These are phyloP conservation scores for Pseudogymnoascus verrucosus DNA, from an alignment of 2,329 filamentous ascomycete species.

Conservation along the genomic window DNA sequence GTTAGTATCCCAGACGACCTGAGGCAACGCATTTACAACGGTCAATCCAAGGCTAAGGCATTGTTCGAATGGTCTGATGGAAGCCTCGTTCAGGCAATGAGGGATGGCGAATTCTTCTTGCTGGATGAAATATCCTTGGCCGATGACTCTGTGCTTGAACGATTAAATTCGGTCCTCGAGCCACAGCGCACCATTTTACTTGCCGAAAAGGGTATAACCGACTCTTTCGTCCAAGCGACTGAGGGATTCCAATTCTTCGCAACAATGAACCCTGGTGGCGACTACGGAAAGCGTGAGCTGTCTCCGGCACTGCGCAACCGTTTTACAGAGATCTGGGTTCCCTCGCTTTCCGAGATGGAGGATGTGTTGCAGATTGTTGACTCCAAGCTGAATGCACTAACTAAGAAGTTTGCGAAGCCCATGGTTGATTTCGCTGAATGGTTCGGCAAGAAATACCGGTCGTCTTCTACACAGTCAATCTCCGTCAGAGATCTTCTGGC, in stretches of 20 bases:
- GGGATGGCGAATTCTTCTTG: constrained; percentile 78
- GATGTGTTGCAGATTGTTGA: constrained; percentile 83
- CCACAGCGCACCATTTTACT: constrained; percentile 77
- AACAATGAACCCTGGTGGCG: constrained; percentile 98
- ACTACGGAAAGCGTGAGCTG: constrained; percentile 96
- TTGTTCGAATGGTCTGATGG: constrained; percentile 97
- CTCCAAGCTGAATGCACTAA: constrained; percentile 57
- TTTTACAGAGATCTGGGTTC: constrained; percentile 98
- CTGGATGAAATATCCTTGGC: constrained; percentile 97
- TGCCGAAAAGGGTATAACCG: constrained; percentile 83
- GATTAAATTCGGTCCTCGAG: constrained; percentile 93
- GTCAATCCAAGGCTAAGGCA: constrained; percentile 62
- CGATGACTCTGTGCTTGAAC: constrained; percentile 92
- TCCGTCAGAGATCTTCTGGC: constrained; percentile 88
- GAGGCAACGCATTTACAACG: constrained; percentile 33
- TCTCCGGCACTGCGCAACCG: constrained; percentile 92
- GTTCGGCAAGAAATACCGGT: constrained; percentile 79
- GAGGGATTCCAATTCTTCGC: constrained; percentile 91
- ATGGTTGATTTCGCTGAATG: constrained; percentile 87
- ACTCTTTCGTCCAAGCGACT: constrained; percentile 68
- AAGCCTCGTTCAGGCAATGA: constrained; percentile 90
- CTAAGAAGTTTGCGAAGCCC: constrained; percentile 50
- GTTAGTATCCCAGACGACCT: constrained; percentile 21
- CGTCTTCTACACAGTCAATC: constrained; percentile 65
- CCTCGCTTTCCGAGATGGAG: constrained; percentile 71